Conservation (phyloP, 768 basidiomycete genomes). For the Tulasnella sp. region DNA sequence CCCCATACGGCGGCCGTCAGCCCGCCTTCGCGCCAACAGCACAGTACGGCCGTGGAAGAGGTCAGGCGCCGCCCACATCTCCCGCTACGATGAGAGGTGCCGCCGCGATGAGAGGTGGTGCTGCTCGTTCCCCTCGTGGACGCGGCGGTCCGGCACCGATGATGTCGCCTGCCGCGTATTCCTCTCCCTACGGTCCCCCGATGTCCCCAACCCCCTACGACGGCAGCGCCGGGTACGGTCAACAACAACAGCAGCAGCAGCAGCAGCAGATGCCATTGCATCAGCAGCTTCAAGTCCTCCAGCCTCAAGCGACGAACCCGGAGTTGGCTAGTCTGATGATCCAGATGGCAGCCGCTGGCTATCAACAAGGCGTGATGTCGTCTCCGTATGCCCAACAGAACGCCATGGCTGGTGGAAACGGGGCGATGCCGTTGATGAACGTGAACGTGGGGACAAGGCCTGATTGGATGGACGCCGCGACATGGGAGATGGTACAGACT, state of each 20-base stretch:
- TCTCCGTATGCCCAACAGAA: not conserved
- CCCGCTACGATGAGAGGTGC: no score
- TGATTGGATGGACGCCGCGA: slow-evolving; percentile 1
- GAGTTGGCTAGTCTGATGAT: not conserved
- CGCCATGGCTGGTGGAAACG: not conserved
- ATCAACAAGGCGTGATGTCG: slow-evolving; percentile 7
- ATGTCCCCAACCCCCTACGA: slow-evolving; percentile 13
- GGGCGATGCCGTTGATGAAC: not conserved
- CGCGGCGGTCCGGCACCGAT: no score
- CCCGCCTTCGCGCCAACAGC: not conserved
- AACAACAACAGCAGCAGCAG: not conserved
- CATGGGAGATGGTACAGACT: slow-evolving; percentile 1
- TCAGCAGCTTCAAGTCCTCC: not conserved
- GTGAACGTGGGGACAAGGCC: not conserved
- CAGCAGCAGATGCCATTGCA: not conserved
- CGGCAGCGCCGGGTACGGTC: not conserved
- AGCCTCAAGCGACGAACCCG: not conserved
- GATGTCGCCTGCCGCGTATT: no score
- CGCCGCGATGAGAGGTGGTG: no score
- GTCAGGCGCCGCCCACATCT: no score
- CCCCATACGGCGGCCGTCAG: not conserved
- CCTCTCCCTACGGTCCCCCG: not conserved
- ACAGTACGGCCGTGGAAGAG: not conserved
- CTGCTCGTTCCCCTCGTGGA: no score
- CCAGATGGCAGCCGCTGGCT: not conserved